Conservation (phyloP, 306 rosid genomes). For the Arachis hypogaea region DNA sequence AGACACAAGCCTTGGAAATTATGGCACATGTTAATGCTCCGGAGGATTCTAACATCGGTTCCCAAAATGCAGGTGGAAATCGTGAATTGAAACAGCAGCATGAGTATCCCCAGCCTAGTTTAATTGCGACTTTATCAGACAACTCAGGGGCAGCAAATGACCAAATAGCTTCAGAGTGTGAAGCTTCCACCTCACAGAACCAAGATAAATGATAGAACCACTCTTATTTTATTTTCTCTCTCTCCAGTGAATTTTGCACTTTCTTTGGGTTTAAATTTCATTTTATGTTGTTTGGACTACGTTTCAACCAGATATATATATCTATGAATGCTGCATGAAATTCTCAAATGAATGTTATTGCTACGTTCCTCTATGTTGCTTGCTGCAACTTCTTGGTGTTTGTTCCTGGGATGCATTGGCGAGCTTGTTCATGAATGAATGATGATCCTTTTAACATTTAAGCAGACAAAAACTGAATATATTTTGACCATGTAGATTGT, state of each 20-base stretch:
- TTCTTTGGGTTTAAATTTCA: neutral
- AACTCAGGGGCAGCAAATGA: conserved; percentile 33
- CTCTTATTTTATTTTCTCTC: neutral
- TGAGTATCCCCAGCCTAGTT: conserved; percentile 14
- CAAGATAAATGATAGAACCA: neutral
- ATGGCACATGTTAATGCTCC: conserved; percentile 16
- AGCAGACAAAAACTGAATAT: neutral
- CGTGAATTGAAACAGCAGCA: conserved; percentile 29
- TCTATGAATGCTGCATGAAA: conserved; percentile 2
- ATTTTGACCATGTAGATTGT: no score
- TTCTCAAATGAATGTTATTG: conserved; percentile 9
- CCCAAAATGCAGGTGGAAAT: conserved; percentile 38
- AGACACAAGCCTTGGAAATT: conserved; percentile 26
- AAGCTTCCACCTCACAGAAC: conserved; percentile 27
- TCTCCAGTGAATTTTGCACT: neutral
- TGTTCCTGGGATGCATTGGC: neutral
- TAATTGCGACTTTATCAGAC: neutral
- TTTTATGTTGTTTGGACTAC: conserved; percentile 13
- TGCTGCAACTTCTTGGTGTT: neutral
- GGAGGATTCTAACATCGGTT: conserved; percentile 24
- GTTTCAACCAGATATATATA: neutral
- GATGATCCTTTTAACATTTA: neutral
- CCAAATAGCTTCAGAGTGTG: conserved; percentile 21
- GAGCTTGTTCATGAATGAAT: neutral
- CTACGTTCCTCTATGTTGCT: neutral